Evolutionary conservation across 768 basidiomycete genomes (phyloP).

Genomic region (Mycena floridula): DNA sequence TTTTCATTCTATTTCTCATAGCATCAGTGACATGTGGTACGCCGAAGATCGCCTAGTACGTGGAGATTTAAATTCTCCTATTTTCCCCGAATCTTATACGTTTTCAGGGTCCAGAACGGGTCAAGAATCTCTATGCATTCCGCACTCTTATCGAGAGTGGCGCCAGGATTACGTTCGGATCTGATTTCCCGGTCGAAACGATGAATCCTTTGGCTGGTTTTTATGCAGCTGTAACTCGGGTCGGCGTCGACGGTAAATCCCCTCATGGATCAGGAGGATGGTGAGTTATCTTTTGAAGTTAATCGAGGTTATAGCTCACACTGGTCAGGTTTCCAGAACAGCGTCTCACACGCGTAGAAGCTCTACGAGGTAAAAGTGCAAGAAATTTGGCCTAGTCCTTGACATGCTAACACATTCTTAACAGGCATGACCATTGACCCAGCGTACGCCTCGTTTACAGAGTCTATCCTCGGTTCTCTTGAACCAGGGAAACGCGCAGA

Average conservation of each 20-base stretch:
- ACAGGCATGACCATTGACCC: conserved; percentile 83
- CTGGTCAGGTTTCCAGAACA: conserved; percentile 73
- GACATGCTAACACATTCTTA: background rate
- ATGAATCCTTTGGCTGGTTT: conserved; percentile 82
- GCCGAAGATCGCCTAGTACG: conserved; percentile 75
- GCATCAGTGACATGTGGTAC: conserved; percentile 86
- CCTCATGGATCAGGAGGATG: conserved; percentile 84
- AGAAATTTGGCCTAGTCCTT: background rate
- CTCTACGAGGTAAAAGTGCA: conserved; percentile 51
- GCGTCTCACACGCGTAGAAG: conserved; percentile 67
- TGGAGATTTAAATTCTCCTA: conserved; percentile 4
- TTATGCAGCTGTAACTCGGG: conserved; percentile 80
- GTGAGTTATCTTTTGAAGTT: conserved; percentile 32
- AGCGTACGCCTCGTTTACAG: conserved; percentile 83
- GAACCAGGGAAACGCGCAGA: conserved; percentile 78
- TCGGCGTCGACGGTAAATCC: conserved; percentile 62
- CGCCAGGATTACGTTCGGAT: conserved; percentile 71
- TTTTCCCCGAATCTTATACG: background rate
- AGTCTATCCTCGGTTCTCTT: conserved; percentile 68
- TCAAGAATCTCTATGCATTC: conserved; percentile 86
- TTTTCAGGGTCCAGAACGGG: conserved; percentile 71
- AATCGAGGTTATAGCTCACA: background rate
- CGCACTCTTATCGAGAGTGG: conserved; percentile 60
- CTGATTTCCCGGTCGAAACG: conserved; percentile 86
- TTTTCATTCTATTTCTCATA: conserved; percentile 16